Percentiles rank a stretch among this genome's conserved stretches.
Evolutionary conservation across 345 rosid species (phyloP).

Genomic region (Camelina sativa): DNA sequence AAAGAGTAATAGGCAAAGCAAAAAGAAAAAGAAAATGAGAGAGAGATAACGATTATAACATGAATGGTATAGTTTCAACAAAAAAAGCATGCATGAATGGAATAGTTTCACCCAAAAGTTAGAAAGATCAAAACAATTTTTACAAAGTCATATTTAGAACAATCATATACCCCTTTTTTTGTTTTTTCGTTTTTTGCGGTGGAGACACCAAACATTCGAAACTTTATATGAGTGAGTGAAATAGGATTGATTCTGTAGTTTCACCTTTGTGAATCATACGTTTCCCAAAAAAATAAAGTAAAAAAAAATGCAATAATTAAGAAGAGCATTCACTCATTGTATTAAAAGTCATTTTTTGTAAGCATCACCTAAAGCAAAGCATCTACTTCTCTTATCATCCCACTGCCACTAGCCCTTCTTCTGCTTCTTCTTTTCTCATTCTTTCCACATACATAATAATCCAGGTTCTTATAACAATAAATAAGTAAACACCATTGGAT

Average conservation of each 20-base stretch:
- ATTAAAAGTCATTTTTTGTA: conserved; percentile 37
- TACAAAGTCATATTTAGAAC: background rate
- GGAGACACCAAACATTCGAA: conserved; percentile 5
- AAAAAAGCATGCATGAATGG: background rate
- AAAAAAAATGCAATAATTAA: background rate
- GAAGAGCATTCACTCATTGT: conserved; percentile 25
- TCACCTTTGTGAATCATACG: conserved; percentile 41
- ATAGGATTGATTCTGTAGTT: conserved; percentile 34
- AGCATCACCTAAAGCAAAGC: conserved; percentile 30
- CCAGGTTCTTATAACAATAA: background rate
- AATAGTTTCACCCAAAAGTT: background rate
- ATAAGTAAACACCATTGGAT: background rate
- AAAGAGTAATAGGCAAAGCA: background rate
- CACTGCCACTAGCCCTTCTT: conserved; percentile 7
- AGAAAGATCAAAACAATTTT: background rate
- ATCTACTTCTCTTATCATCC: conserved; percentile 12
- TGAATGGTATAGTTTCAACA: background rate
- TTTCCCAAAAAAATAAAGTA: conserved; percentile 9
- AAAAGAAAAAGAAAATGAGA: background rate
- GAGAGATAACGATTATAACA: background rate
- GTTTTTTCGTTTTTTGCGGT: too few relatives aligned
- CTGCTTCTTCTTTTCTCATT: background rate
- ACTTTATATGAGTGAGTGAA: conserved; percentile 25
- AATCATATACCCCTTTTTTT: background rate
- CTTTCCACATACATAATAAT: conserved; percentile 14